These are phyloP conservation scores for Aspergillus homomorphus DNA, from an alignment of 495 filamentous ascomycete species.

Conservation along the genomic window DNA sequence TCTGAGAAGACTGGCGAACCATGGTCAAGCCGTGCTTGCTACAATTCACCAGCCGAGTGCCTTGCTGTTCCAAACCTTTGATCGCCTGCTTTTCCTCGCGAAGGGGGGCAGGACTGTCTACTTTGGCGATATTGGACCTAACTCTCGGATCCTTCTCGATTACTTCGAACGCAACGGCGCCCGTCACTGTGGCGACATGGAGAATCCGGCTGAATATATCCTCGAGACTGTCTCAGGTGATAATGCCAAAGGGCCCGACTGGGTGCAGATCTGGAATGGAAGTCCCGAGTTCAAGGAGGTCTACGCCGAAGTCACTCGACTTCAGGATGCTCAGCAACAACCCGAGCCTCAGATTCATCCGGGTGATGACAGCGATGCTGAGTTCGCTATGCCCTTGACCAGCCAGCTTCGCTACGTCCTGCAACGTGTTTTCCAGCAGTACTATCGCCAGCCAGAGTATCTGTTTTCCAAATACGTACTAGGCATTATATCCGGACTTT, in stretches of 20 bases:
- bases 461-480: constrained; percentile 50
- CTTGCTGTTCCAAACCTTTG: constrained; percentile 86
- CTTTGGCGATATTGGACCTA: constrained; percentile 78
- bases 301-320: constrained; percentile 59
- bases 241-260: constrained; percentile 66
- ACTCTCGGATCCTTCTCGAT: constrained; percentile 60
- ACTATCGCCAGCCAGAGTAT: constrained; percentile 54
- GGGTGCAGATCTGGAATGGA: constrained; percentile 70
- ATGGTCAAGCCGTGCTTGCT: constrained; percentile 82
- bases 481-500: constrained; percentile 51
- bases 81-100: constrained; percentile 77
- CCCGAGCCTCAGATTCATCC: constrained; percentile 13
- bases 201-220: constrained; percentile 90
- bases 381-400: constrained; percentile 52
- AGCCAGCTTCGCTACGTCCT: constrained; percentile 48
- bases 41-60: constrained; percentile 94
- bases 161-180: constrained; percentile 79
- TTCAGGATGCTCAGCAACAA: constrained; percentile 49
- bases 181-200: constrained; percentile 60
- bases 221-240: constrained; percentile 64
- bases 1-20: constrained; percentile 75
- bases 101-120: constrained; percentile 81
- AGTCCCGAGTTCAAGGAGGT: constrained; percentile 64
- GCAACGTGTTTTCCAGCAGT: constrained; percentile 43
- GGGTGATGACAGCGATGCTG: constrained; percentile 24